These are phyloP conservation scores for Paramecium bursaria DNA, from an alignment of 73 alveolate genomes.

Conservation along the genomic window DNA sequence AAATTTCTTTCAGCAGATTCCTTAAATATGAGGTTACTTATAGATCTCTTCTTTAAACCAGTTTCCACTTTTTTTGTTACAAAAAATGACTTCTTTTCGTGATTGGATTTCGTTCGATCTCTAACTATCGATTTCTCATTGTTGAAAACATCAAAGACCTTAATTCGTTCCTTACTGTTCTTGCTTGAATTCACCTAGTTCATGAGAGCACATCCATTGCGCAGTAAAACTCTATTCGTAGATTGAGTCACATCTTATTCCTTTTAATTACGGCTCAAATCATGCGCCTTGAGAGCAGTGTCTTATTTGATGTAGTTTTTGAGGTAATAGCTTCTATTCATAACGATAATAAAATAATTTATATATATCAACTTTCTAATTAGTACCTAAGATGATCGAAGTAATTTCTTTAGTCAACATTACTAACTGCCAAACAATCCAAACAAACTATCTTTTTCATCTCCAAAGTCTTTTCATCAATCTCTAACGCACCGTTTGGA, in stretches of 20 bases:
- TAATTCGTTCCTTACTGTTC: conserved; percentile 18
- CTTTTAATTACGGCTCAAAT: not conserved
- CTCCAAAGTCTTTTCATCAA: not conserved
- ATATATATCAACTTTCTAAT: not conserved
- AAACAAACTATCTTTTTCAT: conserved; percentile 12
- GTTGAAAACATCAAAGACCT: conserved; percentile 41
- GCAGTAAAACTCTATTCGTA: conserved; percentile 17
- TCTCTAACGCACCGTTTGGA: conserved; percentile 43
- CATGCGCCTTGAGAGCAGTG: not conserved
- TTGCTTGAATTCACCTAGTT: conserved; percentile 33
- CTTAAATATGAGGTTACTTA: conserved; percentile 35
- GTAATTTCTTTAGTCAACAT: not conserved
- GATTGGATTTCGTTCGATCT: conserved; percentile 16
- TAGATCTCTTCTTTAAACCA: conserved; percentile 30
- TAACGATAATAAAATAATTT: conserved; percentile 27
- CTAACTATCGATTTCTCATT: conserved; percentile 6
- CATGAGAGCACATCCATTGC: not conserved
- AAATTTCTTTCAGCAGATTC: not conserved
- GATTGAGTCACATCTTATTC: not conserved
- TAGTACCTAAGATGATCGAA: not conserved
- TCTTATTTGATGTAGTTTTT: conserved; percentile 19
- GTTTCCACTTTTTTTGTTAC: conserved; percentile 2
- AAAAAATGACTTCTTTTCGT: not conserved
- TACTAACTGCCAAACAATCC: conserved; percentile 38
- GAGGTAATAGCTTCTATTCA: conserved; percentile 38